A percentile compares a stretch with the other conserved stretches of the same genome.
These are phyloP conservation scores for Phialophora verrucosa DNA, from an alignment of 2,329 filamentous ascomycete species.

Conservation along the genomic window DNA sequence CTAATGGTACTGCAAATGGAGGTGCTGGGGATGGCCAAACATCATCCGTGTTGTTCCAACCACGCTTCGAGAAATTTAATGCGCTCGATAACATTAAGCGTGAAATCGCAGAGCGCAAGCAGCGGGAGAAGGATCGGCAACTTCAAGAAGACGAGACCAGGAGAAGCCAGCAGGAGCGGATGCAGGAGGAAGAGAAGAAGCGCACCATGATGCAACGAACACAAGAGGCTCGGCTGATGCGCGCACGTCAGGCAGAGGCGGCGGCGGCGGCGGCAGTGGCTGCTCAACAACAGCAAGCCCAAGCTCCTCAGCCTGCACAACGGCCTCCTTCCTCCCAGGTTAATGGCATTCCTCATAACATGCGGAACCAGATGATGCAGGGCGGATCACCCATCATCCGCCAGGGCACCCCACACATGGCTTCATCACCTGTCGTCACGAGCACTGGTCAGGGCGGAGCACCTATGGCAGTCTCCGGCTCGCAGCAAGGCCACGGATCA, in stretches of 20 bases:
- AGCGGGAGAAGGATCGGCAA: slow-evolving; percentile 55
- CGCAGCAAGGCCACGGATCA: slow-evolving; percentile 54
- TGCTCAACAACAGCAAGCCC: slow-evolving; percentile 46
- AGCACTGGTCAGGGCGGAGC: slow-evolving; percentile 46
- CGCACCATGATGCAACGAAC: slow-evolving; percentile 48
- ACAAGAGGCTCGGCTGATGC: slow-evolving; percentile 41
- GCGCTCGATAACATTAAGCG: slow-evolving; percentile 82
- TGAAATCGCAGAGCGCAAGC: slow-evolving; percentile 72
- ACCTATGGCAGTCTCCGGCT: slow-evolving; percentile 53
- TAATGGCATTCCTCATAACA: slow-evolving; percentile 56
- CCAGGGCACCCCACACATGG: slow-evolving; percentile 54
- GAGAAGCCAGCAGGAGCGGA: slow-evolving; percentile 55
- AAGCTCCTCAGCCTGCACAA: slow-evolving; percentile 49
- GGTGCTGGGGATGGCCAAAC: slow-evolving; percentile 76
- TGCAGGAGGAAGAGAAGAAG: slow-evolving; percentile 56
- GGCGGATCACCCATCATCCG: slow-evolving; percentile 56
- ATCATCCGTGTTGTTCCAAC: slow-evolving; percentile 76
- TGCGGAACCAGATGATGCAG: slow-evolving; percentile 46
- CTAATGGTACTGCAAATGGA: slow-evolving; percentile 60
- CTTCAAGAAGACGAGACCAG: slow-evolving; percentile 57
- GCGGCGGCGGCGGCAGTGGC: slow-evolving; percentile 50
- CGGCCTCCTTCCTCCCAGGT: slow-evolving; percentile 56
- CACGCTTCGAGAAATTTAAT: slow-evolving; percentile 89
- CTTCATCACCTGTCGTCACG: slow-evolving; percentile 53
- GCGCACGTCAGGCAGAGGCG: slow-evolving; percentile 44